Evolutionary conservation across 2,329 filamentous ascomycete genomes (phyloP).

Genomic region (Colletotrichum sp.): DNA sequence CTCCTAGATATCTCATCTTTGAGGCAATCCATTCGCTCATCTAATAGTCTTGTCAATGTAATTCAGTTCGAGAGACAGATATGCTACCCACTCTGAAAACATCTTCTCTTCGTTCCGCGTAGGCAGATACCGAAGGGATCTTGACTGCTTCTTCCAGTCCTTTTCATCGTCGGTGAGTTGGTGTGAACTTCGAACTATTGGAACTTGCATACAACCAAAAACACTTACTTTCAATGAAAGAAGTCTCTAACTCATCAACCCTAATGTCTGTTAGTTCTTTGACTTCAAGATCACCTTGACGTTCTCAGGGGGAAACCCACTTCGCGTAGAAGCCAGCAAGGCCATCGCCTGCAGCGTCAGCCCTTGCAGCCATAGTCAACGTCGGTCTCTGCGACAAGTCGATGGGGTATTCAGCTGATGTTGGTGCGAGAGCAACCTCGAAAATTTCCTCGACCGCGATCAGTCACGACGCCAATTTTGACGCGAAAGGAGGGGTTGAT

Average conservation of each 20-base stretch:
- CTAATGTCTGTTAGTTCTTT: background rate
- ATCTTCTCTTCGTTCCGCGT: slow-evolving; percentile 86
- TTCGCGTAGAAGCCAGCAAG: background rate
- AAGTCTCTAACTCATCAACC: slow-evolving; percentile 5
- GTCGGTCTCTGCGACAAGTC: background rate
- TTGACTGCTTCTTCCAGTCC: slow-evolving; percentile 84
- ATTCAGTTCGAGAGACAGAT: background rate
- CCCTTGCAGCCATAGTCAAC: background rate
- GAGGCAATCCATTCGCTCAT: slow-evolving; percentile 92
- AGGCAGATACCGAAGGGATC: slow-evolving; percentile 93
- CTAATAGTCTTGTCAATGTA: slow-evolving; percentile 33
- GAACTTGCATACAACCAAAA: background rate
- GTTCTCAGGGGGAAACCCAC: background rate
- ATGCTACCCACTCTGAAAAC: slow-evolving; percentile 68
- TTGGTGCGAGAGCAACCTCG: background rate
- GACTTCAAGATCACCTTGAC: background rate
- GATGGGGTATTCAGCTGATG: background rate
- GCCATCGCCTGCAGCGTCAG: background rate
- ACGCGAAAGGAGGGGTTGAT: slow-evolving; percentile 5
- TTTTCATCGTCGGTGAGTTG: background rate
- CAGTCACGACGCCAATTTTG: background rate
- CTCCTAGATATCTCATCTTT: slow-evolving; percentile 86
- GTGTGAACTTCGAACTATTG: background rate
- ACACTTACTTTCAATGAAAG: slow-evolving; percentile 7
- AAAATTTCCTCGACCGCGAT: background rate